These are phyloP conservation scores for Pythium aristosporum DNA, from an alignment of 352 stramenopile species.

Conservation along the genomic window DNA sequence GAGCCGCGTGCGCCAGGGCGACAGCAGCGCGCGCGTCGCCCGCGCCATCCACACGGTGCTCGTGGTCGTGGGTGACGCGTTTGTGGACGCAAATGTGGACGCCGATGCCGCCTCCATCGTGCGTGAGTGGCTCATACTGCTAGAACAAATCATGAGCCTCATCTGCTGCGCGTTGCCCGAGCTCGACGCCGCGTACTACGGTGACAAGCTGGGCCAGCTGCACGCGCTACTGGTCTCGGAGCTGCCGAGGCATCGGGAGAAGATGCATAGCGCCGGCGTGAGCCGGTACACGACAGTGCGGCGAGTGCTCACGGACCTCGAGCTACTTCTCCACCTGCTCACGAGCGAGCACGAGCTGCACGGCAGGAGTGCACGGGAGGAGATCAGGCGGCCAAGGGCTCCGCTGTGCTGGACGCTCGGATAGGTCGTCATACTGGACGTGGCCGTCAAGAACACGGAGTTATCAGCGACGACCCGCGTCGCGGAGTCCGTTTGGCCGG, in stretches of 20 bases:
- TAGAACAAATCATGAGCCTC: slow-evolving; percentile 43
- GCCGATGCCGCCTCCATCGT: not conserved
- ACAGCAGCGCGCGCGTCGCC: slow-evolving; percentile 36
- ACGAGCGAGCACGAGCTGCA: slow-evolving; percentile 48
- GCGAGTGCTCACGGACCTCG: slow-evolving; percentile 45
- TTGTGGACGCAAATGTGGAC: slow-evolving; percentile 28
- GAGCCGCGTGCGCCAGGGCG: slow-evolving; percentile 29
- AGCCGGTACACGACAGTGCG: slow-evolving; percentile 22
- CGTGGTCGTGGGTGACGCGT: slow-evolving; percentile 40
- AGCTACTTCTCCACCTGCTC: slow-evolving; percentile 37
- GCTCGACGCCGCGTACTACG: slow-evolving; percentile 41
- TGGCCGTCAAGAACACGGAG: not conserved
- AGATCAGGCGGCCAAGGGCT: slow-evolving; percentile 26
- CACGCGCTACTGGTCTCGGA: slow-evolving; percentile 25
- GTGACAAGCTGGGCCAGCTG: slow-evolving; percentile 31
- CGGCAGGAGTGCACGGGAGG: slow-evolving; percentile 17
- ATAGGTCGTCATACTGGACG: no score
- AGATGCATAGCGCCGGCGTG: no score
- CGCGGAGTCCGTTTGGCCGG: not conserved
- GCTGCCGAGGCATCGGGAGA: no score
- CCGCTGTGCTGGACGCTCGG: not conserved
- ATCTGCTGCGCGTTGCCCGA: slow-evolving; percentile 43
- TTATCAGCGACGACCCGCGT: not conserved
- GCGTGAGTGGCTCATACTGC: slow-evolving; percentile 33
- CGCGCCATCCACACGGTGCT: slow-evolving; percentile 35